Evolutionary conservation across 2,329 filamentous ascomycete genomes (phyloP), one percentile per base, ranked within the genome.

Genomic region (Colletotrichum kahawae): DNA sequence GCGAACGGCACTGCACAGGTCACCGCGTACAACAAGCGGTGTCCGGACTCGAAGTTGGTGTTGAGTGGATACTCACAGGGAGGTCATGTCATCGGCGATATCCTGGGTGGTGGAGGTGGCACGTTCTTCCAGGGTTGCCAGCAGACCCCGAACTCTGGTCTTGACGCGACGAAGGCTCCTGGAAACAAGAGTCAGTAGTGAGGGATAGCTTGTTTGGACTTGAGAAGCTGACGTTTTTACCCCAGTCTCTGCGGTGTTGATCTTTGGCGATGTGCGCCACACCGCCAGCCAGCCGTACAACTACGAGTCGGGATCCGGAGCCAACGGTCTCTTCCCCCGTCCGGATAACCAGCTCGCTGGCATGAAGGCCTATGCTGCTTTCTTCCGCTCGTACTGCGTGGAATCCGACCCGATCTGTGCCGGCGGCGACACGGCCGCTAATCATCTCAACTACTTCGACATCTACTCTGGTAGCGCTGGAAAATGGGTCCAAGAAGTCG

Each of bases 11-110:
- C 82, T 33, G 65, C 72, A 16, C 84, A 87, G 78, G 85, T 88
- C 75, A 81, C 80, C 8, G 82, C 81, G 0, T 87, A 87, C 77
- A 82, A 82, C 77, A 78, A 82, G 77, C 79, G 79, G 18, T 88
- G 85, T 71, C 85, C 86, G 18, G 76, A 84, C 48, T 75, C 84
- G 27, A 85, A 83, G 74, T 81, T 87, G 14, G 84, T 87, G 8
- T 67, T 87, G 34, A 84, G 82, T 74, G 85, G 86, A 0, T 87
- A 85, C 76, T 85, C 83, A 3, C 83, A 87, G 74, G 86, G 85
- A 62, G 82, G 80, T 3, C 84, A 86, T 3, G 80, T 87, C 14
- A 76, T 84, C 21, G 80, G 83, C 57, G 84, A 84, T 74, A 79
- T 85, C 31, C 76, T 85, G 7, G 82, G 81, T 56, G 81, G 82